These are phyloP conservation scores for Colletotrichum plurivorum DNA, from an alignment of 2,329 filamentous ascomycete species.

Conservation along the genomic window DNA sequence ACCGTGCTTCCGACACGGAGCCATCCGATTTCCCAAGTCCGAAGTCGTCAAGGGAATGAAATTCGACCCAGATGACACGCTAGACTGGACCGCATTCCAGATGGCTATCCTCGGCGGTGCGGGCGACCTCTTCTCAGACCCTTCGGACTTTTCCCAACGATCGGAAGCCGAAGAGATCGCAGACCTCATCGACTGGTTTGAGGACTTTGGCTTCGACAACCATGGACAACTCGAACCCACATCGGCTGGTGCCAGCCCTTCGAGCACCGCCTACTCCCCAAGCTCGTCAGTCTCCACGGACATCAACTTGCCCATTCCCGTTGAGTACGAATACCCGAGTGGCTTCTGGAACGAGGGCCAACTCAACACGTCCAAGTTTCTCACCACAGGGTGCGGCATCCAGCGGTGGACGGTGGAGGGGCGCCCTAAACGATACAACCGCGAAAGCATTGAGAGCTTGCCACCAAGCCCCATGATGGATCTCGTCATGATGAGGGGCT, in stretches of 20 bases:
- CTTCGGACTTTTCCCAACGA: constrained; percentile 55
- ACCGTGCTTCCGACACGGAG: constrained; percentile 68
- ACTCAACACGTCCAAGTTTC: constrained; percentile 50
- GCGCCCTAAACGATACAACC: constrained; percentile 49
- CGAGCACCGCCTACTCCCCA: constrained; percentile 4
- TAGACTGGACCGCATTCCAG: constrained; percentile 77
- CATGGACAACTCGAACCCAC: constrained; percentile 55
- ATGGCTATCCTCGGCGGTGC: constrained; percentile 74
- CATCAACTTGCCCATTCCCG: constrained; percentile 55
- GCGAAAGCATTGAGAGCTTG: constrained; percentile 49
- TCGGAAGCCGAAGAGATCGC: constrained; percentile 62
- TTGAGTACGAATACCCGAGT: constrained; percentile 51
- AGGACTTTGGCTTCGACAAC: constrained; percentile 62
- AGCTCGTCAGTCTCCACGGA: constrained; percentile 42
- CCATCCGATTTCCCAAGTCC: constrained; percentile 65
- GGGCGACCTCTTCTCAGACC: constrained; percentile 64
- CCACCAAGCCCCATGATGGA: constrained; percentile 67
- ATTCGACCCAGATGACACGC: constrained; percentile 61
- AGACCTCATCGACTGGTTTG: constrained; percentile 66
- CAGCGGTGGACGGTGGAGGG: constrained; percentile 55
- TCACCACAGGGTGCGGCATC: constrained; percentile 47
- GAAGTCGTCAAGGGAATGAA: constrained; percentile 56
- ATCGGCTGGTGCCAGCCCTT: background rate
- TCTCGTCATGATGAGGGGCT: constrained; percentile 57
- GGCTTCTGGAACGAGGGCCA: constrained; percentile 51